Evolutionary conservation across 169 alveolate species (phyloP), one percentile per base, ranked within the genome.

Genomic region (Miamiensis avidus): DNA sequence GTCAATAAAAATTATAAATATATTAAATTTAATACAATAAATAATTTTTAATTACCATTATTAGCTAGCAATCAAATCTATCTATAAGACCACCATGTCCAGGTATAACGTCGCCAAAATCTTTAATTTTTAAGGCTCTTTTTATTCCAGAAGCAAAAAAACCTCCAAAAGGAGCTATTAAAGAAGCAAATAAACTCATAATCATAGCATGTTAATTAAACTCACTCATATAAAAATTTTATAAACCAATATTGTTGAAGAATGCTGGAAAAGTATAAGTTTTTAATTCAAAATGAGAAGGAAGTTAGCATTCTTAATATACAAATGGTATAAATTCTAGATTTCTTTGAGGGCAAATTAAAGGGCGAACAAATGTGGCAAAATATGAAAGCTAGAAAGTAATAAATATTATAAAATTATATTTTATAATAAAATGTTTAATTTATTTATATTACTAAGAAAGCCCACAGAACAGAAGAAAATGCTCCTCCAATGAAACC

Each of bases 31-130:
- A 11, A 49, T 49, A 49, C 4, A 11, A 11, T 49, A 11, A 49
- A 11, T 49, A 11, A 49, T 49, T 11, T 49, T 0, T 34, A 33
- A n/a, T 78, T 31, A 97, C 98, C 96, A 96, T 97, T 76, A 98
- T 77, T 73, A 97, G 88, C 91, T 99, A 99, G 82, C 99, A 99
- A 95, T 99, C 99, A 94, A 99, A 97, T 81, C 99, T 95, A 88
- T 99, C 99, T 29, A 99, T 98, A 33, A 99, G 90, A 25, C 99
- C 99, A 0, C 99, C 99, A 93, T 99, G 99, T 25, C 99, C 99
- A 34, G 99, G 99, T 49, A 99, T 99, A 29, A 98, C 85, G 72
- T 98, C 97, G 15, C 99, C 99, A 89, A 99, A 99, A 93, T 98
- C 99, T 96, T 99, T 99, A 73, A 99, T 98, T 82, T 97, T 96